Percentiles rank a stretch among this genome's conserved stretches.
Conservation (phyloP, 495 filamentous ascomycete genomes). For the Geopyxis carbonaria region DNA sequence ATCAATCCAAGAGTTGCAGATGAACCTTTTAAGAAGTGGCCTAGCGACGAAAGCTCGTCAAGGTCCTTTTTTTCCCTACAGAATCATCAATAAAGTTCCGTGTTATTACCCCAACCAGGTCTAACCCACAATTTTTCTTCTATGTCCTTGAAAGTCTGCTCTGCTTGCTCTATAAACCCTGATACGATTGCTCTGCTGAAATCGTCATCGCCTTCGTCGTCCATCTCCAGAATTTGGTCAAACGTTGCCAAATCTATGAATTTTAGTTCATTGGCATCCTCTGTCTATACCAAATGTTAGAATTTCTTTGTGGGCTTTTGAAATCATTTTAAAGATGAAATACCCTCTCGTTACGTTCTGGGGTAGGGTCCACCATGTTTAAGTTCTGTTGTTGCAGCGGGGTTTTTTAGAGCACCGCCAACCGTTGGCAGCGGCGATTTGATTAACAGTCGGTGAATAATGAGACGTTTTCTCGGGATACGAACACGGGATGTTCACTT, state of each 20-base stretch:
- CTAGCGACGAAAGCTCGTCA: slow-evolving; percentile 55
- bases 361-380: no score
- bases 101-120: slow-evolving; percentile 5
- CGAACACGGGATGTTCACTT: no score
- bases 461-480: no score
- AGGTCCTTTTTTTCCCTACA: slow-evolving; percentile 48
- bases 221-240: slow-evolving; percentile 70
- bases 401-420: no score
- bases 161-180: slow-evolving; percentile 85
- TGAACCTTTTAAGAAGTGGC: slow-evolving; percentile 96
- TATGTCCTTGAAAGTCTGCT: slow-evolving; percentile 74
- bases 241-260: slow-evolving; percentile 66
- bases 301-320: no score
- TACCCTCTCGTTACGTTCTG: no score
- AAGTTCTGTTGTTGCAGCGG: no score
- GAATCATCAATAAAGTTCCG: slow-evolving; percentile 4
- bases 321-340: no score
- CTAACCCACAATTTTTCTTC: slow-evolving; percentile 56
- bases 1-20: slow-evolving; percentile 85
- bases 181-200: slow-evolving; percentile 76
- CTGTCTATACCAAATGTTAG: no score
- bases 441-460: no score
- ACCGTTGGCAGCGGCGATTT: no score
- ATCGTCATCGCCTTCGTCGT: slow-evolving; percentile 57
- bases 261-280: no score